Conservation (phyloP, 1,284 basidiomycete genomes). For the Xerocomus amazonicus region DNA sequence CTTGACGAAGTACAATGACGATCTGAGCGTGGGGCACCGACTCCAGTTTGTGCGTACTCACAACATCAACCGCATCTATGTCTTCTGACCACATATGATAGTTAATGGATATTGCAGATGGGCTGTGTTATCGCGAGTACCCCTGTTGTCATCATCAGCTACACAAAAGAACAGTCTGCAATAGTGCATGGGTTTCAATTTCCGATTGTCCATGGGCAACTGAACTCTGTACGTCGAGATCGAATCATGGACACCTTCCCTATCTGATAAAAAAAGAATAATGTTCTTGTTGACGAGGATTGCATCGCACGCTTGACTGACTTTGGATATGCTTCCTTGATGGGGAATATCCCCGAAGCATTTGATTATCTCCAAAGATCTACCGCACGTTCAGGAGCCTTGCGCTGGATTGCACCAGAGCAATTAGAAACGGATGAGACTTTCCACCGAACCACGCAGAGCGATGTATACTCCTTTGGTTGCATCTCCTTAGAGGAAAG, state of each 20-base stretch:
- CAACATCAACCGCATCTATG: rapidly evolving
- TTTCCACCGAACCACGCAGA: neutral
- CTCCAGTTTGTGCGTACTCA: slow-evolving; percentile 12
- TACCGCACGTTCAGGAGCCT: neutral
- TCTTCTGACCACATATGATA: neutral
- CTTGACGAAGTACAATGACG: neutral
- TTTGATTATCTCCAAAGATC: neutral
- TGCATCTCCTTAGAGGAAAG: slow-evolving; percentile 2
- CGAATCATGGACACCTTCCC: neutral
- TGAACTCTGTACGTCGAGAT: slow-evolving; percentile 2
- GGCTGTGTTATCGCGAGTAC: slow-evolving; percentile 15
- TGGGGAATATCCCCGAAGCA: neutral
- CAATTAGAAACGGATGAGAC: neutral
- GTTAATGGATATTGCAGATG: slow-evolving; percentile 9
- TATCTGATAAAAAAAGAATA: neutral
- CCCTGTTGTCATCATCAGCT: rapidly evolving
- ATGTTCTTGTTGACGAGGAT: slow-evolving; percentile 1
- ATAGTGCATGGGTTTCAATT: slow-evolving; percentile 14
- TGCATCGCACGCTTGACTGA: neutral
- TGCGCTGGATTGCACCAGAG: neutral
- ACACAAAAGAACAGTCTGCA: neutral
- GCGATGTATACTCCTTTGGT: slow-evolving; percentile 4
- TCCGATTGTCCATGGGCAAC: slow-evolving; percentile 16
- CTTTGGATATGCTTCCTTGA: neutral
- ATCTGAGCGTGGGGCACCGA: slow-evolving; percentile 1